phyloP scores from a whole-genome alignment of 2,329 filamentous ascomycete species.

The Pyrenophora teres region DNA sequence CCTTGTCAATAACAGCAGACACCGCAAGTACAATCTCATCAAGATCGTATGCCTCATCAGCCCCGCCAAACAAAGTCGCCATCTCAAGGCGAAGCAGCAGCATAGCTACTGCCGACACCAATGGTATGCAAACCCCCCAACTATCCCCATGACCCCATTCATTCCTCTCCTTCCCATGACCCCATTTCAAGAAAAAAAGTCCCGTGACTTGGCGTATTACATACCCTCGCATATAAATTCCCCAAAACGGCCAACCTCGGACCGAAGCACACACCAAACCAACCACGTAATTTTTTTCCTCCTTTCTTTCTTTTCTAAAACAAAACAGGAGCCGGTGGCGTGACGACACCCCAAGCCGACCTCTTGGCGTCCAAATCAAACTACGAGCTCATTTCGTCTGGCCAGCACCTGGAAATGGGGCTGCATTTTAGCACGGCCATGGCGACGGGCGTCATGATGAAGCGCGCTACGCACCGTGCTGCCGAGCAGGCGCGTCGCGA shows the following conservation, averaged over 20 bases:
- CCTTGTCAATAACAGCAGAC: constrained; percentile 26
- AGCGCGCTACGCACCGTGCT: constrained; percentile 37
- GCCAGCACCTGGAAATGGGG: constrained; percentile 39
- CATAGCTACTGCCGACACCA: constrained; percentile 28
- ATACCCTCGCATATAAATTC: background rate
- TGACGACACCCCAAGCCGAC: constrained; percentile 35
- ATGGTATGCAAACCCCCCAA: constrained; percentile 16
- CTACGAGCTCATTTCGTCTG: constrained; percentile 37
- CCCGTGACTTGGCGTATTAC: constrained; percentile 5
- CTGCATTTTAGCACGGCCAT: constrained; percentile 40
- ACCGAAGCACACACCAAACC: constrained; percentile 1
- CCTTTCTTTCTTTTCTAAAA: too few species aligned
- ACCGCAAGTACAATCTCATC: constrained; percentile 33
- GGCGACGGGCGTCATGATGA: constrained; percentile 42
- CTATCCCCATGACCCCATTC: too few species aligned
- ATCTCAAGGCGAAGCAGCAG: constrained; percentile 29
- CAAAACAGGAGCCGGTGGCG: constrained; percentile 26
- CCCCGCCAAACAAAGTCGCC: constrained; percentile 30
- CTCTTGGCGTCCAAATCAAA: constrained; percentile 37
- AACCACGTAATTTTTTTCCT: too few species aligned
- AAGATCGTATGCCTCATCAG: constrained; percentile 31
- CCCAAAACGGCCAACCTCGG: background rate
- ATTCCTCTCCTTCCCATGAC: background rate
- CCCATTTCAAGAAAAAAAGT: background rate
- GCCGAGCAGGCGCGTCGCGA: constrained; percentile 41